phyloP scores from a whole-genome alignment of 768 basidiomycete genomes.

The Pholiota molesta region DNA sequence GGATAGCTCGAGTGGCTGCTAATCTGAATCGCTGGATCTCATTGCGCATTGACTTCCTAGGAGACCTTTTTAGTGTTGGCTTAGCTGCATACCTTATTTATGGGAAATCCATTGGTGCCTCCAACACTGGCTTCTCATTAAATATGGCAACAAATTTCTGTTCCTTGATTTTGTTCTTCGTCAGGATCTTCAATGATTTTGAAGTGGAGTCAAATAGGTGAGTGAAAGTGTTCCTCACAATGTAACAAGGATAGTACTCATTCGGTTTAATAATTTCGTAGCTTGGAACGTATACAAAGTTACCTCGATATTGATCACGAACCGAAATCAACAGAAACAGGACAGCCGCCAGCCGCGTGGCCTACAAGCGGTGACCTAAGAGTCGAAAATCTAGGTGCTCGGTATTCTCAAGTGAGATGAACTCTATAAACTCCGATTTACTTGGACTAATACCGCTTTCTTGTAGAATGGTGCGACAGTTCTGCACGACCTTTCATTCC shows the following conservation, averaged over 20 bases:
- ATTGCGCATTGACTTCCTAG: slow-evolving; percentile 61
- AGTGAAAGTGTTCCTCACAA: neutral
- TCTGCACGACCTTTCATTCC: slow-evolving; percentile 51
- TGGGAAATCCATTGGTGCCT: slow-evolving; percentile 40
- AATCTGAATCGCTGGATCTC: slow-evolving; percentile 48
- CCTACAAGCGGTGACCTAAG: slow-evolving; percentile 58
- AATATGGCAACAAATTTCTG: slow-evolving; percentile 66
- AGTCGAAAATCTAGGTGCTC: slow-evolving; percentile 56
- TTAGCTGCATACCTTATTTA: slow-evolving; percentile 62
- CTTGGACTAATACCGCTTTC: slow-evolving; percentile 12
- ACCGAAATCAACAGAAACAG: slow-evolving; percentile 37
- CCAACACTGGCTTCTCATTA: slow-evolving; percentile 54
- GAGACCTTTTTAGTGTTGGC: slow-evolving; percentile 53
- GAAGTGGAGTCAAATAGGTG: slow-evolving; percentile 42
- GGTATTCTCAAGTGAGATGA: slow-evolving; percentile 43
- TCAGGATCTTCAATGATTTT: slow-evolving; percentile 44
- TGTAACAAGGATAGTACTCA: neutral
- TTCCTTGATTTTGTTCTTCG: slow-evolving; percentile 52
- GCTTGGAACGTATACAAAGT: slow-evolving; percentile 71
- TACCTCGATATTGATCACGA: slow-evolving; percentile 67
- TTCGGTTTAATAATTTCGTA: slow-evolving; percentile 15
- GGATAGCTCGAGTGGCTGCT: slow-evolving; percentile 48
- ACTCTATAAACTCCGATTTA: neutral
- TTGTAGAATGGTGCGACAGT: slow-evolving; percentile 44
- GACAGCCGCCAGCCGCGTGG: slow-evolving; percentile 68